phyloP scores from a whole-genome alignment of 1,284 basidiomycete genomes.

The Ceratobasidium sp. region DNA sequence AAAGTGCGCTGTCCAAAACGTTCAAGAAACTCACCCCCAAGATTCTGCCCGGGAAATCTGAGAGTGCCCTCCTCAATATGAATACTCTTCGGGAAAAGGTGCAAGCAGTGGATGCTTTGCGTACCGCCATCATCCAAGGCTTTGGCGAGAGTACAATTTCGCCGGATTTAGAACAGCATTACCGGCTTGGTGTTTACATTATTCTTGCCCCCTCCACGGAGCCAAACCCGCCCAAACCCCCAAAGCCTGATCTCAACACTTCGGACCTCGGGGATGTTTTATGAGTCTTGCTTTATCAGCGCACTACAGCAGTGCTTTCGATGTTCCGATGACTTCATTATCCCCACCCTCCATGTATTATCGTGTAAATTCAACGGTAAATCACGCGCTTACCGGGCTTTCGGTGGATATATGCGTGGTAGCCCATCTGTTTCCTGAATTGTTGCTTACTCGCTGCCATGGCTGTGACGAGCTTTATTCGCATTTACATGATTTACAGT shows the following conservation, averaged over 20 bases:
- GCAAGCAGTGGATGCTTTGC: constrained; percentile 6
- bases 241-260: constrained; percentile 28
- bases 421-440: too few species aligned
- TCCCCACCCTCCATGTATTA: too few species aligned
- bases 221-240: neutral
- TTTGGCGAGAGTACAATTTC: constrained; percentile 17
- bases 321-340: too few species aligned
- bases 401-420: neutral
- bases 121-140: neutral
- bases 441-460: too few species aligned
- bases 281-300: too few species aligned
- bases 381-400: neutral
- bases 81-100: constrained; percentile 18
- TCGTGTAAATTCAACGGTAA: too few species aligned
- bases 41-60: constrained; percentile 3
- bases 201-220: constrained; percentile 1
- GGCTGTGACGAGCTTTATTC: too few species aligned
- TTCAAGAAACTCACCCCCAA: constrained; percentile 6
- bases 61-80: constrained; percentile 2
- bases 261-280: constrained; percentile 5
- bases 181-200: constrained; percentile 1
- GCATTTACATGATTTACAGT: neutral
- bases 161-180: constrained; percentile 10
- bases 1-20: constrained; percentile 6
- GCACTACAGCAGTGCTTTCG: too few species aligned